Conservation (phyloP, 306 rosid genomes). For the Trifolium subterraneum region DNA sequence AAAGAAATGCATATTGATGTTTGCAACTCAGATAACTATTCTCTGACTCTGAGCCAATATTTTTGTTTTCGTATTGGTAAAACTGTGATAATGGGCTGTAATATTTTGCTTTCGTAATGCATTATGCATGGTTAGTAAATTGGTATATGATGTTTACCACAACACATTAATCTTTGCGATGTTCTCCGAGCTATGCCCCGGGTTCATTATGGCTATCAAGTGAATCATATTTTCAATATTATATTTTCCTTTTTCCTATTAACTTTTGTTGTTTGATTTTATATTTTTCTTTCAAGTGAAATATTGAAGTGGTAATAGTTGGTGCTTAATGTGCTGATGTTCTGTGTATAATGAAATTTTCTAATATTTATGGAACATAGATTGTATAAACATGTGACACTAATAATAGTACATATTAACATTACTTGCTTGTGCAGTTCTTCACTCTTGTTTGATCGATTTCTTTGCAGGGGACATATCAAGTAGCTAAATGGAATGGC, state of each 20-base stretch:
- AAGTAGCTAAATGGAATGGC: slow-evolving; percentile 99
- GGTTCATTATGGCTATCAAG: slow-evolving; percentile 14
- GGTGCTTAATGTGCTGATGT: slow-evolving; percentile 30
- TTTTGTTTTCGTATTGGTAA: slow-evolving; percentile 23
- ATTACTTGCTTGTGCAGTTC: slow-evolving; percentile 21
- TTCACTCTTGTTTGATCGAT: slow-evolving; percentile 30
- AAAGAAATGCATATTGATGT: slow-evolving; percentile 21
- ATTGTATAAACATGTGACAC: slow-evolving; percentile 19
- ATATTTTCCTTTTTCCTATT: neutral
- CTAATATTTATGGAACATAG: neutral
- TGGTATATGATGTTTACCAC: slow-evolving; percentile 20
- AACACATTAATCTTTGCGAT: slow-evolving; percentile 12
- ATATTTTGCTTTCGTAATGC: slow-evolving; percentile 26
- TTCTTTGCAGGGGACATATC: slow-evolving; percentile 77
- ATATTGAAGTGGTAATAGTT: slow-evolving; percentile 13
- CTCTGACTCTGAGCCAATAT: neutral
- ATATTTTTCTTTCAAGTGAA: slow-evolving; percentile 36
- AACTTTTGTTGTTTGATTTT: slow-evolving; percentile 23
- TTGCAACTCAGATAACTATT: slow-evolving; percentile 28
- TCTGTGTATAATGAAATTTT: neutral
- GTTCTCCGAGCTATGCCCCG: no score
- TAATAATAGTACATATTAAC: neutral
- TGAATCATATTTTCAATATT: slow-evolving; percentile 17
- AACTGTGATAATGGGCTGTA: slow-evolving; percentile 21
- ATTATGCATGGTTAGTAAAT: slow-evolving; percentile 18